A percentile compares a stretch with the other conserved stretches of the same genome.
These are phyloP conservation scores for Vaccinium vitisidaea DNA, from an alignment of 148 eudicot genomes.

Conservation along the genomic window DNA sequence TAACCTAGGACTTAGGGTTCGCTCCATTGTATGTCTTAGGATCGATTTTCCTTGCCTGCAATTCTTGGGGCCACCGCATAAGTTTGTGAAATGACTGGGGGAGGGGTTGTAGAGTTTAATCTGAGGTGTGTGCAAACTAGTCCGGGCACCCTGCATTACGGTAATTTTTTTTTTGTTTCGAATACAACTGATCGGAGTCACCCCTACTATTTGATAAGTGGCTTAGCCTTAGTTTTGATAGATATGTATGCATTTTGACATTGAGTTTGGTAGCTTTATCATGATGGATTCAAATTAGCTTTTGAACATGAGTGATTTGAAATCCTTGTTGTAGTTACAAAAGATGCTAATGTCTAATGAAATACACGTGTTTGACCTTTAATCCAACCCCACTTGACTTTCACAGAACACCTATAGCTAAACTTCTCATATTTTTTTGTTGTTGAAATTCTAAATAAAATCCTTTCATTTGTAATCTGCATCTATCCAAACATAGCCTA, in stretches of 20 bases:
- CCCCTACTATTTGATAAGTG: background rate
- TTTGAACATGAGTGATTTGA: background rate
- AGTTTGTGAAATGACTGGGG: background rate
- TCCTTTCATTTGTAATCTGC: background rate
- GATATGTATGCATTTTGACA: background rate
- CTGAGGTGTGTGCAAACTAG: background rate
- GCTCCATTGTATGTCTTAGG: background rate
- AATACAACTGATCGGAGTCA: background rate
- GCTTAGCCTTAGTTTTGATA: background rate
- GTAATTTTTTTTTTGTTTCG: too few species aligned
- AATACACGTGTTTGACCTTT: background rate
- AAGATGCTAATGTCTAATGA: background rate
- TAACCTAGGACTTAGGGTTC: too few species aligned
- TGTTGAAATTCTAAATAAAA: background rate
- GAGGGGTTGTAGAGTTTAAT: background rate
- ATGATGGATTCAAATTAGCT: background rate
- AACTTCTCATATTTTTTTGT: background rate
- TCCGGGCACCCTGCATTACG: background rate
- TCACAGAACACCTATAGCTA: background rate
- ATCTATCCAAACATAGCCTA: background rate
- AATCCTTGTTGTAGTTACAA: background rate
- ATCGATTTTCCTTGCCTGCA: background rate
- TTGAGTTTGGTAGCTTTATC: background rate
- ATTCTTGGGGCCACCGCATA: too few species aligned
- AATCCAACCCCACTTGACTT: background rate